phyloP scores from a whole-genome alignment of 371 early-diverging fungal genomes.

The Entomophthora muscae region DNA sequence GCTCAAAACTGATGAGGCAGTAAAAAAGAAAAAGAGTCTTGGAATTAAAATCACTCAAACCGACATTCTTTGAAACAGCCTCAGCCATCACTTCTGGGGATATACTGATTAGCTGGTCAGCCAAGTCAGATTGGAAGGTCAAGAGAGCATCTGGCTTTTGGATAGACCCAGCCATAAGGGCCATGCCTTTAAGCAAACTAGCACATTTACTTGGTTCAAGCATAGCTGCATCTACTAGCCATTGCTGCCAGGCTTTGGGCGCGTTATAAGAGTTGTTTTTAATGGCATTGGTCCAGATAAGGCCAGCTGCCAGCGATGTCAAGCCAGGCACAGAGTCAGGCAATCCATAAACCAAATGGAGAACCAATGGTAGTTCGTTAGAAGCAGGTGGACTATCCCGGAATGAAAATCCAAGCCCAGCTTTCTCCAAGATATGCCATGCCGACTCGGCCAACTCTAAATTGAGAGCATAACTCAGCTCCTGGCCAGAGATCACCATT shows the following conservation, averaged over 20 bases:
- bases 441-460: background rate
- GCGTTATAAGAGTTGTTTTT: background rate
- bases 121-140: background rate
- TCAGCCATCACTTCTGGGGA: background rate
- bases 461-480: background rate
- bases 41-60: background rate
- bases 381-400: background rate
- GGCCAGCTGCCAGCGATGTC: background rate
- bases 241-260: background rate
- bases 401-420: background rate
- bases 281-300: background rate
- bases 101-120: background rate
- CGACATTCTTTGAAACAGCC: background rate
- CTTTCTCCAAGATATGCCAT: background rate
- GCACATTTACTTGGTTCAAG: background rate
- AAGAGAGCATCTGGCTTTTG: background rate
- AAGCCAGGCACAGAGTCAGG: background rate
- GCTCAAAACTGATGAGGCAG: background rate
- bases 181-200: background rate
- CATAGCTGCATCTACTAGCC: background rate
- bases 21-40: background rate
- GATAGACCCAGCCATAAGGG: background rate
- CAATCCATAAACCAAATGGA: background rate
- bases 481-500: background rate
- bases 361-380: background rate